Percentiles rank a stretch among this genome's conserved stretches.
Evolutionary conservation across 768 basidiomycete genomes (phyloP).

Genomic region (Tephrocybe sp.): DNA sequence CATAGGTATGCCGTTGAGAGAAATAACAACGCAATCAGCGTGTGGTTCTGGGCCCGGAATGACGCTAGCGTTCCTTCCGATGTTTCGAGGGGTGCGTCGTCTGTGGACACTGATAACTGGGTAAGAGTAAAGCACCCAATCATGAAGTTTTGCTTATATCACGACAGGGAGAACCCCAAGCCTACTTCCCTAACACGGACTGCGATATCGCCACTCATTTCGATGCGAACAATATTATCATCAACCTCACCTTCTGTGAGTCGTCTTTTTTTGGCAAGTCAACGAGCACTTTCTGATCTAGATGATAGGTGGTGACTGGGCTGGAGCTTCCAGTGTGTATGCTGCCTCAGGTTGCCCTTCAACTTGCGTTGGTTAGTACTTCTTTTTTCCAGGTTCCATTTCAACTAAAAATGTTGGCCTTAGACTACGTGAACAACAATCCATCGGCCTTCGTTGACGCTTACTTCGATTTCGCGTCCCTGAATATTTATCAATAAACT

Average conservation of each 20-base stretch:
- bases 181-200: slow-evolving; percentile 54
- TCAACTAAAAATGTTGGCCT: not conserved
- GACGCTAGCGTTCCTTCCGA: slow-evolving; percentile 44
- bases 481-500: slow-evolving; percentile 37
- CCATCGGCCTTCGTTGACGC: slow-evolving; percentile 65
- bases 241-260: slow-evolving; percentile 49
- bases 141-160: not conserved
- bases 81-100: slow-evolving; percentile 35
- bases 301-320: slow-evolving; percentile 53
- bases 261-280: not conserved
- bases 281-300: not conserved
- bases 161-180: slow-evolving; percentile 49
- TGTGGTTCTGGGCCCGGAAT: slow-evolving; percentile 73
- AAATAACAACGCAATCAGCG: slow-evolving; percentile 49
- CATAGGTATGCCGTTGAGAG: slow-evolving; percentile 64
- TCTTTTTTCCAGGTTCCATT: not conserved
- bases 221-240: slow-evolving; percentile 57
- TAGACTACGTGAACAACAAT: slow-evolving; percentile 65
- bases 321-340: slow-evolving; percentile 40
- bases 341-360: slow-evolving; percentile 49
- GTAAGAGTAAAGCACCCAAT: slow-evolving; percentile 28
- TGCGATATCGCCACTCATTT: slow-evolving; percentile 63
- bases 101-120: slow-evolving; percentile 50
- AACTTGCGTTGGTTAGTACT: slow-evolving; percentile 49
- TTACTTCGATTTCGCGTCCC: slow-evolving; percentile 66